phyloP scores from a whole-genome alignment of 371 early-diverging fungal species.

The Basidiobolus heterosporus region DNA sequence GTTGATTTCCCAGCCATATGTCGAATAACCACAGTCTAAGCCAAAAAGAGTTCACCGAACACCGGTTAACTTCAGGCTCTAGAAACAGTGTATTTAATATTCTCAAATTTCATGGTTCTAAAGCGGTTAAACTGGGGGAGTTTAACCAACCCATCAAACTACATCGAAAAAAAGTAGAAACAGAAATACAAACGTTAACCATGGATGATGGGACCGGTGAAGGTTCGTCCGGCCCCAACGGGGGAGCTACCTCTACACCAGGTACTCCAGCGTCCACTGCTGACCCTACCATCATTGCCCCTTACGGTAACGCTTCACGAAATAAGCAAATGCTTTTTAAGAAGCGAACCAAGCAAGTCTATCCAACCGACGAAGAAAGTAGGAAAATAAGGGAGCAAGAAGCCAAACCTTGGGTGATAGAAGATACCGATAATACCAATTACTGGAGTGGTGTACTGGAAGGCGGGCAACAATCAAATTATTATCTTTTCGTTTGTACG shows the following conservation, averaged over 20 bases:
- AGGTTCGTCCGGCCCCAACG: constrained; percentile 8
- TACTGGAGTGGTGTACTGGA: too few relatives aligned
- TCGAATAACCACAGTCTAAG: too few relatives aligned
- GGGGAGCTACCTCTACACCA: constrained; percentile 11
- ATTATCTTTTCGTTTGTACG: too few relatives aligned
- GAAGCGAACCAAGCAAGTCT: constrained; percentile 66
- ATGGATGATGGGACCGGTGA: constrained; percentile 10
- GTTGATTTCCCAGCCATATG: too few relatives aligned
- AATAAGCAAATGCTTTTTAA: constrained; percentile 68
- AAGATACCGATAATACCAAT: constrained; percentile 33
- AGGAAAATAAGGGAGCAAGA: constrained; percentile 53
- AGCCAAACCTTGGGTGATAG: constrained; percentile 58
- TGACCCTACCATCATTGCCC: constrained; percentile 58
- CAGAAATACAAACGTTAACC: constrained; percentile 7
- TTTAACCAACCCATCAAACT: constrained; percentile 54
- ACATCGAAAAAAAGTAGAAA: constrained; percentile 34
- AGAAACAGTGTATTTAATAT: constrained; percentile 33
- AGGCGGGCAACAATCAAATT: too few relatives aligned
- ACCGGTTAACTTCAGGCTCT: constrained; percentile 33
- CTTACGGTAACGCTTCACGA: constrained; percentile 55
- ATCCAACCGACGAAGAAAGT: constrained; percentile 52
- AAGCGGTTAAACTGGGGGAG: constrained; percentile 25
- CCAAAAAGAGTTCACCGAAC: constrained; percentile 20
- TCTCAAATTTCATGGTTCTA: constrained; percentile 41
- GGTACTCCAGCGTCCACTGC: constrained; percentile 22